Evolutionary conservation across 2,329 filamentous ascomycete species (phyloP), one percentile per base, ranked within the genome.

Genomic region (Pyrenochaeta sp.): DNA sequence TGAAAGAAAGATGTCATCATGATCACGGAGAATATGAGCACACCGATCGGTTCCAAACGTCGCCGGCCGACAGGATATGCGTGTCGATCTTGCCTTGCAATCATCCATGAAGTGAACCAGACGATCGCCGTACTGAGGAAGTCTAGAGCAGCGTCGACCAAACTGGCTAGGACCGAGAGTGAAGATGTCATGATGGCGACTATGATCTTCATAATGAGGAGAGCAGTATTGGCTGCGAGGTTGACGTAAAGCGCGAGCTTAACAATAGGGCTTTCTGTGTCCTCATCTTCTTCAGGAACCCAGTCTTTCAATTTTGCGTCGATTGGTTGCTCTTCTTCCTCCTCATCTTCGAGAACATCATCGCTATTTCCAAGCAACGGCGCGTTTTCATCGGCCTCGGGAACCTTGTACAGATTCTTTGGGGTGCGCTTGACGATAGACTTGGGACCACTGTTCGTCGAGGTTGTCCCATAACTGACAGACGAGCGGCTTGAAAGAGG

Each of bases 161-260:
- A 77, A 61, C 84, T 88, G 14, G 89, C 89, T 26, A 93, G 77
- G 9, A 93, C 88, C 4, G 89, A 92, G 66, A 94, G 85, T 31
- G 89, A 93, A 14, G 85, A 89, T 0, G 91, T 90, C 37, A 90
- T 82, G 22, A 90, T 65, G 27, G 92, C 85, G 37, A 94, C 90
- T 26, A 82, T 80, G 36, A 91, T 82, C 69, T 96, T 96, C 48
- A 89, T 83, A 6, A 81, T 80, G 3, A 96, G 80, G 2, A 96
- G 78, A 29, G 89, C 74, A 2, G 84, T 77, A 65, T 96, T 96
- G 45, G 90, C 91, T 15, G 81, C 73, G 35, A 95, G 81, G 66
- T 95, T 96, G 69, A 95, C 74, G 69, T 91, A 93, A 61, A 97
- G 94, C 28, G 93, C 92, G 14, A 94, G 65, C n/a, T 85, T 87